These are phyloP conservation scores for Calonectria henricotiae DNA, from an alignment of 2,329 filamentous ascomycete species.

Conservation along the genomic window DNA sequence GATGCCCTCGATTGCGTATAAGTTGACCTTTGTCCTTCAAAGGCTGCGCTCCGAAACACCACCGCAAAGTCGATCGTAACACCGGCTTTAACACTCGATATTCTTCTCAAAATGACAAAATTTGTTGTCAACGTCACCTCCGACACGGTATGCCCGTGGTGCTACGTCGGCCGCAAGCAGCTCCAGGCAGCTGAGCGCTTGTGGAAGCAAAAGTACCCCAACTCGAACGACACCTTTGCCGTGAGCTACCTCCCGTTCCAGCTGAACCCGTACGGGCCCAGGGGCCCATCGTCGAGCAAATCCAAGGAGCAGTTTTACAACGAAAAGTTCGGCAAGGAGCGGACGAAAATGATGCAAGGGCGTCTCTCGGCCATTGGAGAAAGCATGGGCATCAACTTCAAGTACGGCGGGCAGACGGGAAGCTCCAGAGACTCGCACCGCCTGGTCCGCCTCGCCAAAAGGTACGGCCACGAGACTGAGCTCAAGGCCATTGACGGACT, in stretches of 20 bases:
- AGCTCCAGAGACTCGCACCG: constrained; percentile 87
- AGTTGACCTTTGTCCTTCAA: neutral
- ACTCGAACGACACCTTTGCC: constrained; percentile 73
- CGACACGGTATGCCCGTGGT: constrained; percentile 69
- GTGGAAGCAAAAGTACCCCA: constrained; percentile 61
- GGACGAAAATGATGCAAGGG: constrained; percentile 60
- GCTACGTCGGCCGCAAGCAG: constrained; percentile 66
- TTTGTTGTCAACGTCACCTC: constrained; percentile 66
- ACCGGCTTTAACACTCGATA: neutral
- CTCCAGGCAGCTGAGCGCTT: constrained; percentile 65
- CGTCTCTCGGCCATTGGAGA: constrained; percentile 55
- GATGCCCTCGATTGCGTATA: constrained; percentile 19
- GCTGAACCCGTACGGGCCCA: constrained; percentile 59
- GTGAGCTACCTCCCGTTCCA: constrained; percentile 66
- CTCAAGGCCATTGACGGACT: constrained; percentile 69
- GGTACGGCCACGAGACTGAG: constrained; percentile 68
- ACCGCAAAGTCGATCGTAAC: too few species aligned
- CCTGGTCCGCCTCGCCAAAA: constrained; percentile 67
- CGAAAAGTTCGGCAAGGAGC: constrained; percentile 75
- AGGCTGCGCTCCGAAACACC: neutral
- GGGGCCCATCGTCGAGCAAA: constrained; percentile 54
- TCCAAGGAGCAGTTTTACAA: constrained; percentile 60
- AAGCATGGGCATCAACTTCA: constrained; percentile 61
- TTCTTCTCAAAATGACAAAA: constrained; percentile 70
- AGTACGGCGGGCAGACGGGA: constrained; percentile 80